Conservation (phyloP, 2,329 filamentous ascomycete species). For the Thelonectria discophora region DNA sequence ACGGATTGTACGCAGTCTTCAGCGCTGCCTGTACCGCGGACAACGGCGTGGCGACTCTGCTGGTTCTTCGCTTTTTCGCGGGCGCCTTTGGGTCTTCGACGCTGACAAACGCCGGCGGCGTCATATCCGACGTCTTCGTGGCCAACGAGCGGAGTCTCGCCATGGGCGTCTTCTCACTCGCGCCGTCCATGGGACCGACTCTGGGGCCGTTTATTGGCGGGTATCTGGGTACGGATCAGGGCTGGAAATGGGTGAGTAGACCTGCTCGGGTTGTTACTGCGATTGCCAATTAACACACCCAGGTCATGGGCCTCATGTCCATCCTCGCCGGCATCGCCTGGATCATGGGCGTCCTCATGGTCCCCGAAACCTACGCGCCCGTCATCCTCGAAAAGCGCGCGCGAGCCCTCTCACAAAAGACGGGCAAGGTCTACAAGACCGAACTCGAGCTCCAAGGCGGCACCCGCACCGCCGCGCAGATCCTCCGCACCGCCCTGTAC, state of each 20-base stretch:
- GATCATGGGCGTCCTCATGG: constrained; percentile 59
- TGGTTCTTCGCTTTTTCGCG: constrained; percentile 74
- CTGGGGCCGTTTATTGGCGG: constrained; percentile 69
- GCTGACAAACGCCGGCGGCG: constrained; percentile 69
- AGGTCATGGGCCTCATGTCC: constrained; percentile 68
- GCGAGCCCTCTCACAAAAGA: constrained; percentile 57
- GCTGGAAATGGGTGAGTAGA: constrained; percentile 63
- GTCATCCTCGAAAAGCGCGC: constrained; percentile 64
- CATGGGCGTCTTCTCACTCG: constrained; percentile 67
- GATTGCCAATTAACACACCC: no score
- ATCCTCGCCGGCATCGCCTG: constrained; percentile 68
- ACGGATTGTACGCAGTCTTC: constrained; percentile 66
- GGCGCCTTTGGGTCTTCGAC: constrained; percentile 70
- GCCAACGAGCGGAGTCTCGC: constrained; percentile 65
- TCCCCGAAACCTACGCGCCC: constrained; percentile 69
- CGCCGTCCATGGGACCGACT: constrained; percentile 70
- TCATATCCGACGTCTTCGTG: constrained; percentile 71
- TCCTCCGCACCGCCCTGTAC: constrained; percentile 64
- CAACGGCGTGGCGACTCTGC: constrained; percentile 64
- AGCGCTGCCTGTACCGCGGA: constrained; percentile 68
- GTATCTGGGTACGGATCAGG: constrained; percentile 66
- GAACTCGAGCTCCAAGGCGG: constrained; percentile 56
- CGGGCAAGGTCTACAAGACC: constrained; percentile 64
- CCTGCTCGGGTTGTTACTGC: accelerated
- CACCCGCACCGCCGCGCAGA: constrained; percentile 51